A percentile compares a stretch with the other conserved stretches of the same genome.
Evolutionary conservation across 2,329 filamentous ascomycete genomes (phyloP).

Genomic region (Ciborinia camelliae): DNA sequence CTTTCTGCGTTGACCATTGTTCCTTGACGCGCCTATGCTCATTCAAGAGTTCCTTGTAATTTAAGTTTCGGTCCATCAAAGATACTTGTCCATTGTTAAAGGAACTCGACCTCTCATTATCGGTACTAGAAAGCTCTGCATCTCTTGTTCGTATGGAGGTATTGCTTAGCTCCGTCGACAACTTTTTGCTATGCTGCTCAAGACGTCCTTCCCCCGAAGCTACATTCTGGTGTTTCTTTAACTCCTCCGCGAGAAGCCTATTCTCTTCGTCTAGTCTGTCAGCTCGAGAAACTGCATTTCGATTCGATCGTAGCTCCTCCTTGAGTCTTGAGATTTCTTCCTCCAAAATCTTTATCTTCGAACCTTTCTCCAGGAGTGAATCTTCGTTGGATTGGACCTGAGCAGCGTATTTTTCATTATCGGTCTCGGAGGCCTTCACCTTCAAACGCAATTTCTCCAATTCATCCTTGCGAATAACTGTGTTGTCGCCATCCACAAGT

Average conservation of each 20-base stretch:
- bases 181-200: constrained; percentile 31
- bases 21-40: constrained; percentile 6
- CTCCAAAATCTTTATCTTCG: constrained; percentile 8
- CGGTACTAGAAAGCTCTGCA: neutral
- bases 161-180: constrained; percentile 24
- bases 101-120: neutral
- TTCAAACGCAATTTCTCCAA: neutral
- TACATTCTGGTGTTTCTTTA: constrained; percentile 23
- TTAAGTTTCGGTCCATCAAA: neutral
- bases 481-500: constrained; percentile 17
- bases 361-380: constrained; percentile 5
- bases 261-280: constrained; percentile 26
- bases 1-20: constrained; percentile 15
- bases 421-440: neutral
- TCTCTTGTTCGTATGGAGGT: constrained; percentile 18
- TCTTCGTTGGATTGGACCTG: neutral
- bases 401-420: neutral
- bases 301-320: constrained; percentile 25
- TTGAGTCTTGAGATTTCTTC: constrained; percentile 15
- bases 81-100: neutral
- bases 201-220: constrained; percentile 22
- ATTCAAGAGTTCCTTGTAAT: neutral
- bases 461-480: constrained; percentile 8
- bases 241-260: constrained; percentile 24
- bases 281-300: constrained; percentile 20